A percentile compares a stretch with the other conserved stretches of the same genome.
phyloP scores from a whole-genome alignment of 2,329 filamentous ascomycete genomes.

The Scorias spongiosa region DNA sequence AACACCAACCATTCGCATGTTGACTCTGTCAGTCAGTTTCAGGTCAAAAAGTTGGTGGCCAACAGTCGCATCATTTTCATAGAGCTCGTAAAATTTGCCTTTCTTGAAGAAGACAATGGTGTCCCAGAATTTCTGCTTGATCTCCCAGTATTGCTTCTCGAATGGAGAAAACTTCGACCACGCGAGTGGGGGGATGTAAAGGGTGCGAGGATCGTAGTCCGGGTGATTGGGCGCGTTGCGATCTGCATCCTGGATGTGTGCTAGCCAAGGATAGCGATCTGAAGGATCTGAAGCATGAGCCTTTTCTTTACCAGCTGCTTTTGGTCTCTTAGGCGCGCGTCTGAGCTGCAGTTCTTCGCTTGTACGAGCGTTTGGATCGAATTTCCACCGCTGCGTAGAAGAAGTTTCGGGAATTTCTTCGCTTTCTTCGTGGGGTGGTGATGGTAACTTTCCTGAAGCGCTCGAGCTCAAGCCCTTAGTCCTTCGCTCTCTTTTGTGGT shows the following conservation, averaged over 20 bases:
- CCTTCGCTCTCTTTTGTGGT: too few species aligned
- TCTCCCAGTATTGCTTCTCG: conserved; percentile 98
- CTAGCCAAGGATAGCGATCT: conserved; percentile 79
- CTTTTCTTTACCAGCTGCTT: conserved; percentile 36
- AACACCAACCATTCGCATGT: conserved; percentile 99
- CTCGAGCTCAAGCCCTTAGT: conserved; percentile 5
- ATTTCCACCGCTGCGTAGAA: conserved; percentile 71
- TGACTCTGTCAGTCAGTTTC: conserved; percentile 93
- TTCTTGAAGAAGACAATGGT: conserved; percentile 99
- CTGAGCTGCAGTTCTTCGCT: conserved; percentile 33
- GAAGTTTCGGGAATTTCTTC: conserved; percentile 43
- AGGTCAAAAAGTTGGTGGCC: conserved; percentile 94
- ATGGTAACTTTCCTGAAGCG: conserved; percentile 17
- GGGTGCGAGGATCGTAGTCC: conserved; percentile 78
- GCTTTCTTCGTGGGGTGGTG: conserved; percentile 29
- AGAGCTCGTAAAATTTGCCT: conserved; percentile 97
- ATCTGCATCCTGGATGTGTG: conserved; percentile 71
- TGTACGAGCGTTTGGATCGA: conserved; percentile 45
- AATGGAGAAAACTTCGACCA: conserved; percentile 81
- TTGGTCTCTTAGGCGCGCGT: conserved; percentile 18
- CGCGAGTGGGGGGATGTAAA: conserved; percentile 74
- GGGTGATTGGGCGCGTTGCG: conserved; percentile 62
- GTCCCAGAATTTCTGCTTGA: conserved; percentile 95
- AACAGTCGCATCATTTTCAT: conserved; percentile 92
- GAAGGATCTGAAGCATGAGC: conserved; percentile 72